Evolutionary conservation across 2,329 filamentous ascomycete genomes (phyloP), one percentile per base, ranked within the genome.

Genomic region (Paracamarosporium sp.): DNA sequence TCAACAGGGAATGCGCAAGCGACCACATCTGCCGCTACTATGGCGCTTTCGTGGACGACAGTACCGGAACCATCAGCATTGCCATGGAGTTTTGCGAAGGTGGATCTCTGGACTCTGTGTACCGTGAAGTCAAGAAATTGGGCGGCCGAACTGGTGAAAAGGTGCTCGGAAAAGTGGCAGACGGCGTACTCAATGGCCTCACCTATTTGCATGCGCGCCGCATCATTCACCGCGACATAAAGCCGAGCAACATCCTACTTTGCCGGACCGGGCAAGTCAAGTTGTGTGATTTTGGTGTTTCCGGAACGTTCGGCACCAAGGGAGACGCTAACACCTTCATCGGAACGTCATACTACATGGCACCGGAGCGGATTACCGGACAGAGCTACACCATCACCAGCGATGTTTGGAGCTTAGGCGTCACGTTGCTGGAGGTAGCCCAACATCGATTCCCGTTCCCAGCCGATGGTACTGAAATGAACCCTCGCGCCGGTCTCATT

Each of bases 41-140:
- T 71, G 95, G 95, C 62, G 94, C 94, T 38, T 99, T 98, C 75
- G 92, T 96, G 75, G 94, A 99, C 74, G 91, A 95, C 57, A 90
- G 92, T n/a, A 96, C 92, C 9, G 92, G 93, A 50, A 98, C 94
- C 46, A 98, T 99, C 66, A 97, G 92, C 46, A 99, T 99, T 72
- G 93, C 93, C 56, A 99, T 99, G 95, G 95, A 99, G 76, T 98
- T 96, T 71, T 99, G 95, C 75, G 95, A 98, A 78, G 95, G 95
- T 56, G 95, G 95, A 52, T 97, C 92, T 45, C 85, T 99, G 20
- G 93, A 99, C 80, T 95, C 92, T 74, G 95, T 99, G 64, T 99
- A 99, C 82, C 92, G 92, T 65, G 95, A 99, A 79, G 93, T 99
- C 33, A 97, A 97, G 81, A 92, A 95, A 67, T 86, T 98, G 1